Percentiles rank a stretch among this genome's conserved stretches.
phyloP scores from a whole-genome alignment of 148 eudicot species.

The Rhododendron molle region DNA sequence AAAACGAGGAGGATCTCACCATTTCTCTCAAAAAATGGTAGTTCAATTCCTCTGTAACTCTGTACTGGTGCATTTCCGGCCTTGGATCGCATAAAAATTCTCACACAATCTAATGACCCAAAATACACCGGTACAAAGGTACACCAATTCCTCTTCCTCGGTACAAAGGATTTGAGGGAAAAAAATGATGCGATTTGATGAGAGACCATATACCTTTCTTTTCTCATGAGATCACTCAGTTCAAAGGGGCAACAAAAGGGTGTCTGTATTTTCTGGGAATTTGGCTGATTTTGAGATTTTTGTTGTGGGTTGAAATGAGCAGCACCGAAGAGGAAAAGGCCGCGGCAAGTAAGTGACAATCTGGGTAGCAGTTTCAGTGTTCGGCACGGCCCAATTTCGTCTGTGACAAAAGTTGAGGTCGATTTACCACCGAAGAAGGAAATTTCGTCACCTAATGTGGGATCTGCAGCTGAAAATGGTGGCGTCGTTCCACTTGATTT shows the following conservation, averaged over 20 bases:
- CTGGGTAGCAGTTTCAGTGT: conserved; percentile 14
- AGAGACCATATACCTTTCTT: neutral
- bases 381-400: conserved; percentile 39
- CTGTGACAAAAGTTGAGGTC: conserved; percentile 26
- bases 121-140: neutral
- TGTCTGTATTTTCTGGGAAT: neutral
- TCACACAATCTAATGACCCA: too few relatives aligned
- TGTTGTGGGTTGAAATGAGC: conserved; percentile 8
- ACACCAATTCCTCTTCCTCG: neutral
- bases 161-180: neutral
- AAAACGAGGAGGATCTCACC: neutral
- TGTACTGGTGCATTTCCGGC: neutral
- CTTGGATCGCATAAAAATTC: too few relatives aligned
- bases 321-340: conserved; percentile 87
- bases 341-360: conserved; percentile 57
- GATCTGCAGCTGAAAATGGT: conserved; percentile 35
- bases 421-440: conserved; percentile 38
- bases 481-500: conserved; percentile 18
- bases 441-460: conserved; percentile 24
- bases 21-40: neutral
- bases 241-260: neutral
- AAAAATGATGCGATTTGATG: neutral
- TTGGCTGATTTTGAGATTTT: conserved; percentile 1
- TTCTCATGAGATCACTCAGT: neutral
- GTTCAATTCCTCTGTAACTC: neutral